Conservation (phyloP, 345 rosid genomes). For the Litchi chinensis region DNA sequence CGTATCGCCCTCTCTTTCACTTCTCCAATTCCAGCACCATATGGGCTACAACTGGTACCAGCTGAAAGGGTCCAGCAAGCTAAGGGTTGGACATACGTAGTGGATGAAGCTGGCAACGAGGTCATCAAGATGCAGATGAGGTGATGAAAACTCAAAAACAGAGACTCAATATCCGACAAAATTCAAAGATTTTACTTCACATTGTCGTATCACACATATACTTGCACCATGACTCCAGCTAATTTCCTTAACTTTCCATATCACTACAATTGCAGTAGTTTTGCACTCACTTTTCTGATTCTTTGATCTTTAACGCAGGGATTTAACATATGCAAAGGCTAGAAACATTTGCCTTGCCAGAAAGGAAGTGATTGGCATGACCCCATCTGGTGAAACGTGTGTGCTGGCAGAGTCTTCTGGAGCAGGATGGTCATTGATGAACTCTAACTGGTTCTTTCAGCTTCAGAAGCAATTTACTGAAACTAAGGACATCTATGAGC, state of each 20-base stretch:
- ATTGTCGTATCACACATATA: neutral
- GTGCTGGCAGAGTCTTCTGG: constrained; percentile 28
- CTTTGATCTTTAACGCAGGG: constrained; percentile 12
- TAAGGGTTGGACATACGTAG: constrained; percentile 1
- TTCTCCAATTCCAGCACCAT: constrained; percentile 31
- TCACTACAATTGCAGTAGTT: neutral
- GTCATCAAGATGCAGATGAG: constrained; percentile 30
- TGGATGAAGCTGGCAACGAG: constrained; percentile 23
- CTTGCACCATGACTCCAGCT: neutral
- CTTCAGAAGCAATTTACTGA: constrained; percentile 1
- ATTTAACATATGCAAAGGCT: constrained; percentile 5
- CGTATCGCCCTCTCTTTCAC: constrained; percentile 35
- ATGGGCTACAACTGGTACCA: constrained; percentile 20
- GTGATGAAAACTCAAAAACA: constrained; percentile 10
- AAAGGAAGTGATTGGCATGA: constrained; percentile 20
- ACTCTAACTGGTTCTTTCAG: constrained; percentile 18
- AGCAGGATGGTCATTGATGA: constrained; percentile 27
- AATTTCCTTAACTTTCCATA: neutral
- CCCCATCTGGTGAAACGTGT: constrained; percentile 13
- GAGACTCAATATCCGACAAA: neutral
- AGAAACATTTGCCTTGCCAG: neutral
- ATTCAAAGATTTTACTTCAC: neutral
- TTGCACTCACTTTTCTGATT: neutral
- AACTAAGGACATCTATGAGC: constrained; percentile 11
- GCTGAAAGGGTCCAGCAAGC: neutral